These are phyloP conservation scores for Aspergillus cavernicola DNA, from an alignment of 495 filamentous ascomycete species.

Conservation along the genomic window DNA sequence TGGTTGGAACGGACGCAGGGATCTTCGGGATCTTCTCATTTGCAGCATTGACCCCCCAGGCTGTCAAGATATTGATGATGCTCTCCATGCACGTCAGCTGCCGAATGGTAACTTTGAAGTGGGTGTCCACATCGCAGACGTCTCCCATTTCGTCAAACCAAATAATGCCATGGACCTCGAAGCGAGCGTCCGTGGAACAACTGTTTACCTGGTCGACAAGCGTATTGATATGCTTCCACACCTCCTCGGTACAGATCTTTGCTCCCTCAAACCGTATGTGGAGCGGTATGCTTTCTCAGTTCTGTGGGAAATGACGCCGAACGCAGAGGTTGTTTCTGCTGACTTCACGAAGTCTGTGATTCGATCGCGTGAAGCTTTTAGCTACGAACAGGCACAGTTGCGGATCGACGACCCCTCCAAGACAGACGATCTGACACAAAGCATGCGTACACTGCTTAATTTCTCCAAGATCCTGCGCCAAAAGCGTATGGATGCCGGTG, in stretches of 20 bases:
- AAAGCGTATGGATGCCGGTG: slow-evolving; percentile 93
- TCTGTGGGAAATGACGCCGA: slow-evolving; percentile 84
- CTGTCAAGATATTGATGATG: slow-evolving; percentile 98
- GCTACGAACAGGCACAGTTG: slow-evolving; percentile 91
- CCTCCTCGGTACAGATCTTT: slow-evolving; percentile 91
- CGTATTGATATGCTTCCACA: slow-evolving; percentile 98
- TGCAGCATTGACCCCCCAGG: slow-evolving; percentile 97
- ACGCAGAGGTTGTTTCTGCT: slow-evolving; percentile 77
- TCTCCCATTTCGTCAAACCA: slow-evolving; percentile 96
- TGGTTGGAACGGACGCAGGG: slow-evolving; percentile 79
- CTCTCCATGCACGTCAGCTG: slow-evolving; percentile 77
- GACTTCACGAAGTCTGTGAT: slow-evolving; percentile 97
- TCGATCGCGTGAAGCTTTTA: slow-evolving; percentile 95
- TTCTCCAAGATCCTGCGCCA: slow-evolving; percentile 93
- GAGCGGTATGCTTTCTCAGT: slow-evolving; percentile 96
- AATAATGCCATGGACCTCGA: slow-evolving; percentile 96
- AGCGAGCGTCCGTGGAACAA: slow-evolving; percentile 88
- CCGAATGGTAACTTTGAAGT: slow-evolving; percentile 95
- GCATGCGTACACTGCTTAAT: slow-evolving; percentile 82
- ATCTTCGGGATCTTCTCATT: slow-evolving; percentile 80
- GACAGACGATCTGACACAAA: slow-evolving; percentile 80
- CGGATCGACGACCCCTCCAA: slow-evolving; percentile 85
- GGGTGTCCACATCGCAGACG: slow-evolving; percentile 98
- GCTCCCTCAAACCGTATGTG: slow-evolving; percentile 95
- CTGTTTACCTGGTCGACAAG: slow-evolving; percentile 97